Base-by-base conservation (phyloP, 23 red algal species). In the Pyropia haitanensis region DNA sequence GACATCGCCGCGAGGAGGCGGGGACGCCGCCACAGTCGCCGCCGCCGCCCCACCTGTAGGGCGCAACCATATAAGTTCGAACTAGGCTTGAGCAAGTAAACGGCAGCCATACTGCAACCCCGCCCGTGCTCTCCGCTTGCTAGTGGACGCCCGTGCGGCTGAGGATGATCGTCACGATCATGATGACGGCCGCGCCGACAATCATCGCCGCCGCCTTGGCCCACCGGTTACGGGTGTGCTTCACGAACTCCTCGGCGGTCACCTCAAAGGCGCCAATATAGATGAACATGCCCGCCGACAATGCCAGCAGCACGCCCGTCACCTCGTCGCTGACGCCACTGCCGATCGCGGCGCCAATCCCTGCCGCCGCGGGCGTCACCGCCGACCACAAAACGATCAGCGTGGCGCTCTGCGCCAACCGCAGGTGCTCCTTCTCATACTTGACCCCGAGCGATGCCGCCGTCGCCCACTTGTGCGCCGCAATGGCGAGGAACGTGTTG, bases 401-500 rank as follows among this genome's bases (percentile, higher is more conserved):
- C 31, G 64, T 65, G 23, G 72, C 30, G 56, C 64, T 72, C 56
- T 66, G 78, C 16, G 60, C 0, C 21, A 57, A 63, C 21, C 51
- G 33, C 17, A 83, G 31, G 51, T 18, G 1, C 25, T 21, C 21
- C 18, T 24, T 56, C 17, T 58, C 29, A 21, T 65, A 26, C 57
- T 72, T 83, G 78, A 83, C 69, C 16, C 59, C 53, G 28, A 83
- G 33, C 20, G 78, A 66, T 2, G 78, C 21, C 3, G 64, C 59
- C 1, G 66, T 72, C 31, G 66, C 66, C 78, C 78, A 83, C 20
- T 68, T 52, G 58, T 83, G 78, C 3, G 67, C 15, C 4, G 31
- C 64, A 2, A 59, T 63, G 49, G 78, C 78, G 25, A 83, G 71
- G 57, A 83, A 83, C 46, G 72, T 73, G 20, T 72, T 83, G 0